phyloP scores from a whole-genome alignment of 129 eudicot genomes.

The carrot (Daucus carota) region DNA sequence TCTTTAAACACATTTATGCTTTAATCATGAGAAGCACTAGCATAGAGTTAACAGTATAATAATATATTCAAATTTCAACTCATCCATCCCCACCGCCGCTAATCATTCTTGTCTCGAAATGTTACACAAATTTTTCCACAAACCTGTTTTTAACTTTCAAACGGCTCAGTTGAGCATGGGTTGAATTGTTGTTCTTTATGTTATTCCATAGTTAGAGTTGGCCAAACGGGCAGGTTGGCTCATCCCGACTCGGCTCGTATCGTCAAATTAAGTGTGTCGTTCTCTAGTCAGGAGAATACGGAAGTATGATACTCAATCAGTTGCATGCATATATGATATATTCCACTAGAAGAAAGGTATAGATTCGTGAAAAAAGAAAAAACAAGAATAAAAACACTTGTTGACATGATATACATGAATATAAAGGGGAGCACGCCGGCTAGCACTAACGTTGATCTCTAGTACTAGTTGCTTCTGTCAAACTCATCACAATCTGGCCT shows the following conservation, averaged over 20 bases:
- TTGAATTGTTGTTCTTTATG: too few species aligned
- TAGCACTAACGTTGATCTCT: background rate
- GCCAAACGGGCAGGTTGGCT: too few species aligned
- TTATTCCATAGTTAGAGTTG: too few species aligned
- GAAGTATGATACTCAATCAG: too few species aligned
- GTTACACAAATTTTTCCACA: background rate
- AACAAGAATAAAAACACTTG: background rate
- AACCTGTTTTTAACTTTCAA: background rate
- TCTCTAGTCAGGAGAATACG: too few species aligned
- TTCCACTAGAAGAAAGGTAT: background rate
- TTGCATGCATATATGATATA: background rate
- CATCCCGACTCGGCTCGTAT: too few species aligned
- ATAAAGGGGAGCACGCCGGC: slow-evolving; percentile 1
- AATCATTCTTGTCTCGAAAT: background rate
- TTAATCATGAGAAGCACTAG: background rate
- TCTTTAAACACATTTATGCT: background rate
- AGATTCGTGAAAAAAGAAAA: background rate
- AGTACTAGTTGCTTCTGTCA: background rate
- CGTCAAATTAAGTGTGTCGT: too few species aligned
- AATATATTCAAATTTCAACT: too few species aligned
- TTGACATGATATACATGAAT: background rate
- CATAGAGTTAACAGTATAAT: too few species aligned
- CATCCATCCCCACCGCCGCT: background rate
- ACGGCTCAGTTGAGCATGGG: too few species aligned
- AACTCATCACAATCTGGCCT: slow-evolving; percentile 21